Evolutionary conservation across 176 grass and related monocot genomes (phyloP), one percentile per base, ranked within the genome.

Genomic region (Alloteropsis semialata): DNA sequence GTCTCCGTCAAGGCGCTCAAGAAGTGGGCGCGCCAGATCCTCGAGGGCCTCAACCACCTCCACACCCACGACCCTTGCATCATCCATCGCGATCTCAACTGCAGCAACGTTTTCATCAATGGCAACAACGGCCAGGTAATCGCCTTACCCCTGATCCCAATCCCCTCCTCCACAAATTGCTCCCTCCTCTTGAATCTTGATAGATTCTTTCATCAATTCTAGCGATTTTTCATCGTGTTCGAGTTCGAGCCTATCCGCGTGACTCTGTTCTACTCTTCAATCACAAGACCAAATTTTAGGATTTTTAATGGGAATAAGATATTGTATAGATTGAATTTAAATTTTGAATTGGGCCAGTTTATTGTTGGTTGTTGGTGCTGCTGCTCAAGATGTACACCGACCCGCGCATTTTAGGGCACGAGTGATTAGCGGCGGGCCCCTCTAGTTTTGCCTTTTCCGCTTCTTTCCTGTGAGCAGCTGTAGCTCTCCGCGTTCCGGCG

Each of bases 21-120:
- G 89, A 98, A 95, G 88, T 98, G 96, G 93, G 89, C 92, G 24
- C 50, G 87, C 17, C 96, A 98, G 87, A 88, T 98, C 70, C 89
- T 98, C 32, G 63, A 82, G 61, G 96, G 96, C 0, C 91, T 98
- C 77, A 65, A 98, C 81, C 90, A 95, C 81, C 89, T 98, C 66
- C 93, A 95, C 82, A 92, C 83, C 11, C 91, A 93, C 32, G 96
- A 95, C 11, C 96, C 96, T 4, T 98, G 96, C 84, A 92, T 98
- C 86, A 98, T 98, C 78, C 96, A 99, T 77, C 91, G 93, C n/a
- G 91, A 99, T 51, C 89, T 99, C 77, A 99, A 99, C 67, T 99
- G 96, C 85, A 95, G 92, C 79, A 98, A 98, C 78, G 88, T 98
- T 29, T 98, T 98, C 91, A 98, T 98, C 89, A 98, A 98, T 64